Evolutionary conservation across 352 stramenopile species (phyloP).

Genomic region (Globisporangium carolinianum): DNA sequence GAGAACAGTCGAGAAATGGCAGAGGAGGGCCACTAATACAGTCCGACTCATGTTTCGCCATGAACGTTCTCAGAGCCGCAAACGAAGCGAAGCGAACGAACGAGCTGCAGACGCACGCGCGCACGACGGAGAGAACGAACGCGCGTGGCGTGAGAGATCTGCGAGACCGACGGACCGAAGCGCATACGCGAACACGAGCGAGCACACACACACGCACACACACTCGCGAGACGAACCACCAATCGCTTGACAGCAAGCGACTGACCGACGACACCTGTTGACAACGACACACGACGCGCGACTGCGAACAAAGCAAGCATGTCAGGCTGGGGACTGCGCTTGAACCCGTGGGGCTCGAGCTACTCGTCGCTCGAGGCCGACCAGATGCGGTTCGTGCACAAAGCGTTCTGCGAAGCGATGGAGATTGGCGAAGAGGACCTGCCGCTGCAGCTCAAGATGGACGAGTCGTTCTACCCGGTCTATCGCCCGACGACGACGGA

Average conservation of each 20-base stretch:
- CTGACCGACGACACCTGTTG: background rate
- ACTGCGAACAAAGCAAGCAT: slow-evolving; percentile 19
- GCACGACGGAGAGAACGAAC: background rate
- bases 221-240: background rate
- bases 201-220: background rate
- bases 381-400: slow-evolving; percentile 83
- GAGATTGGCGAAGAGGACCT: slow-evolving; percentile 78
- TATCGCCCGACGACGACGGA: slow-evolving; percentile 71
- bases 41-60: slow-evolving; percentile 8
- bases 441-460: slow-evolving; percentile 78
- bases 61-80: slow-evolving; percentile 3
- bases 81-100: background rate
- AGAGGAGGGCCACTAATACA: slow-evolving; percentile 12
- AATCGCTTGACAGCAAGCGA: background rate
- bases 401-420: slow-evolving; percentile 82
- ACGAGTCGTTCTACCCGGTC: slow-evolving; percentile 74
- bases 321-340: slow-evolving; percentile 76
- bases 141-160: too few relatives aligned
- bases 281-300: background rate
- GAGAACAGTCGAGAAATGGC: slow-evolving; percentile 11
- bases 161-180: background rate
- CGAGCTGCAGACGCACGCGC: background rate
- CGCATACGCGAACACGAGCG: background rate
- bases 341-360: slow-evolving; percentile 76
- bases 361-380: slow-evolving; percentile 82